Base-by-base conservation (phyloP, 768 basidiomycete genomes). In the Xerocomus brunneocitrinus region DNA sequence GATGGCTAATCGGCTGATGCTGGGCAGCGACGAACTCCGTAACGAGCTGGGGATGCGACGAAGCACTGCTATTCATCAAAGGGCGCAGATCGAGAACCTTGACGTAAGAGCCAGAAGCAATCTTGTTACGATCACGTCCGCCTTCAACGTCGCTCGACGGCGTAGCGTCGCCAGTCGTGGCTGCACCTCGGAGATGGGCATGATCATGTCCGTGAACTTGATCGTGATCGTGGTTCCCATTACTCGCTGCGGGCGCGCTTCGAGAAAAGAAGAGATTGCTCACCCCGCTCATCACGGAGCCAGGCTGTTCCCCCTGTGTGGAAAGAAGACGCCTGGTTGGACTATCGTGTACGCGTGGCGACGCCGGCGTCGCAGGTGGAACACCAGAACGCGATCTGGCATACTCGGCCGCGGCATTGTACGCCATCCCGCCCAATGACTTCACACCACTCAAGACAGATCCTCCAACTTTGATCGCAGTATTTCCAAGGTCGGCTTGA, bases 361-460 rank as follows among this genome's bases (percentile, higher is more conserved):
- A 58, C 34, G 54, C 38, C 24, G 47, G 47, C 9, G 57, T 50
- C 12, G 48, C 53, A 36, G 53, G 13, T 1, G 49, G 28, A 32
- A 35, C 14, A 12, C 53, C 57, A 40, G 60, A 67, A 28, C 65
- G 68, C 12, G 71, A 67, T 34, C 59, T 70, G 14, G 79, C 79
- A 50, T 74, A 75, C 48, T 72, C 60, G 28, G 67, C 31, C 14
- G 73, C 76, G 34, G 80, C 82, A 16, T 74, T 74, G 32, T 78
- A 74, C 1, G 85, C 86, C 59, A 82, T 72, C 14, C 83, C 84
- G 2, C 85, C 81, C 2, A 87, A 63, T 6, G 79, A 78, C 62
- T 79, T 79, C 76, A 88, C 78, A 22, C 85, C 84, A 58, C 76
- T 82, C 53, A 86, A 68, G 8, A 89, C 75, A 25, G 74, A 79